Evolutionary conservation across 805 yeast genomes (phyloP).

Genomic region (Tetrapisispora fleetii): DNA sequence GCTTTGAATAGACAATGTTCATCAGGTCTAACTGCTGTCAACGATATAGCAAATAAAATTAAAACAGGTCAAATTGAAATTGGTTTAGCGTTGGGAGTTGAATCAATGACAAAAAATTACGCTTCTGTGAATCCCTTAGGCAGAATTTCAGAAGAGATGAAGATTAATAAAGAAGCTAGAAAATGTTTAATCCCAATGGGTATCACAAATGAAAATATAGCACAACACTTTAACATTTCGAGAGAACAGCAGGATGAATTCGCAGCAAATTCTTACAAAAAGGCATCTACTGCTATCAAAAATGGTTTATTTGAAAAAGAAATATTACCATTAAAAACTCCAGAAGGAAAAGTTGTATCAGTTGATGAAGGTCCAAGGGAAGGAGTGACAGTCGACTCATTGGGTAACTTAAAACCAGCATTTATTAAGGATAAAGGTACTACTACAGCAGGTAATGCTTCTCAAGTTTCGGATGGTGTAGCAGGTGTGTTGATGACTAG

Average conservation of each 20-base stretch:
- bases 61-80: slow-evolving; percentile 78
- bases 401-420: slow-evolving; percentile 75
- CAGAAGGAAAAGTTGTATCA: slow-evolving; percentile 36
- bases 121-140: slow-evolving; percentile 66
- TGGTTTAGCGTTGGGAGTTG: slow-evolving; percentile 90
- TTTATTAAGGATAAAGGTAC: slow-evolving; percentile 66
- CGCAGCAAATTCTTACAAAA: slow-evolving; percentile 77
- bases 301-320: slow-evolving; percentile 77
- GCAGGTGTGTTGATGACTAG: slow-evolving; percentile 80
- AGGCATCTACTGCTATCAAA: slow-evolving; percentile 68
- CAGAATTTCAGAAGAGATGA: slow-evolving; percentile 42
- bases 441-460: slow-evolving; percentile 94
- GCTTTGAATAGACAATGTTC: slow-evolving; percentile 93
- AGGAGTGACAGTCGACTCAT: slow-evolving; percentile 70
- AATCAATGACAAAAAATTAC: slow-evolving; percentile 84
- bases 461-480: slow-evolving; percentile 94
- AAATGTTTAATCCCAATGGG: slow-evolving; percentile 95
- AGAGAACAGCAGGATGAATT: slow-evolving; percentile 77
- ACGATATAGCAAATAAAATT: slow-evolving; percentile 84
- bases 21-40: slow-evolving; percentile 83
- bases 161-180: slow-evolving; percentile 39
- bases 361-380: slow-evolving; percentile 86
- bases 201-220: slow-evolving; percentile 86
- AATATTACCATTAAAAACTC: slow-evolving; percentile 69
- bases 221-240: slow-evolving; percentile 49